Evolutionary conservation across 2,329 filamentous ascomycete species (phyloP).

Genomic region (Calycina herbarum): DNA sequence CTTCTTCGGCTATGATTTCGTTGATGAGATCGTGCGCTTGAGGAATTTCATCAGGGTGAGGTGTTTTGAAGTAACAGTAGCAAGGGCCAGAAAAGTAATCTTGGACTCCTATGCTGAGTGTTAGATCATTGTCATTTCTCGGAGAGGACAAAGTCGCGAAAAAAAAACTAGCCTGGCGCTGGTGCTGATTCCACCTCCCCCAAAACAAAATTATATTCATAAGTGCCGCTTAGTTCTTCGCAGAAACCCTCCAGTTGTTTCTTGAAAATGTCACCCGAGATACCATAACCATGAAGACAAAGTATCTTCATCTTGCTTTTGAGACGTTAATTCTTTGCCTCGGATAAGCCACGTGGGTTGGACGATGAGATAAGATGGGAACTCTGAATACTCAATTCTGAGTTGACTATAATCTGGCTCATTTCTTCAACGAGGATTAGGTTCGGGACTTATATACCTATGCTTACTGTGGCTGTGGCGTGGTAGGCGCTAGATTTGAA

Average conservation of each 20-base stretch:
- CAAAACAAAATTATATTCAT: background rate
- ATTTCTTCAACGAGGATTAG: too few species aligned
- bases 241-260: background rate
- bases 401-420: background rate
- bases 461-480: background rate
- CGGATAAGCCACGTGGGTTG: background rate
- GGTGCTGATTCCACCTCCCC: background rate
- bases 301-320: background rate
- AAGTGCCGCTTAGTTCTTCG: background rate
- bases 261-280: background rate
- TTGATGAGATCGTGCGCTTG: background rate
- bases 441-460: background rate
- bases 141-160: background rate
- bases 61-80: background rate
- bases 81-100: background rate
- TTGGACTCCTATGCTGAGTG: background rate
- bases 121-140: background rate
- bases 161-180: background rate
- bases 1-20: slow-evolving; percentile 7
- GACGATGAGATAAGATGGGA: background rate
- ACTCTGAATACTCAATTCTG: background rate
- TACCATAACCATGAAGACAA: background rate
- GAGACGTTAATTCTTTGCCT: too few species aligned
- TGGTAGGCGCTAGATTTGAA: background rate
- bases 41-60: background rate